Base-by-base conservation (phyloP, 192 early-diverging fungal species). In the Diversispora epigaea region DNA sequence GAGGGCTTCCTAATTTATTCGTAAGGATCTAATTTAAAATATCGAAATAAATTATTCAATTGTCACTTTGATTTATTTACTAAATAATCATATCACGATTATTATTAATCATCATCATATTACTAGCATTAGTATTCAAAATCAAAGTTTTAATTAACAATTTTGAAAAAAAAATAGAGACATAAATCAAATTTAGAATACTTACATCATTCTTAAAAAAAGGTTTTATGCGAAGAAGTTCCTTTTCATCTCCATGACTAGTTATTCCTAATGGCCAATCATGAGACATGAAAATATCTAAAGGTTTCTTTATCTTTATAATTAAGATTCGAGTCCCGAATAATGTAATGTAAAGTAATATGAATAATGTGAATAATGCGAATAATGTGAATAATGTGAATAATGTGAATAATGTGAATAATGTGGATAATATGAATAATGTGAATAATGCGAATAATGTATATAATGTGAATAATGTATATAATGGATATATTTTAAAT, bases 201-300 rank as follows among this genome's bases (percentile, higher is more conserved):
- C 68, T 76, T 76, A 94, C 91, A 83, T 98, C 96, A 3, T 76
- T 76, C 49, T 62, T 77, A 64, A 98, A 92, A 79, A 86, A 93
- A n/a, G 79, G 84, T 76, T 98, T 98, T 4, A 44, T 78, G 4
- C 79, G 71, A 22, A 97, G 72, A 52, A 99, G 81, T 39, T 70
- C 32, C 5, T 76, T 50, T 0, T 84, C 78, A 80, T 98, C 80
- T 3, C 98, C 98, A 78, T 90, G 90, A 25, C 84, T 80, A 56
- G 92, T 92, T 43, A 98, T 94, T 9, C 89, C 89, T 56, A 87
- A 84, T 1, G 98, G 98, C 98, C 98, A 99, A 75, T 99, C 98
- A 77, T 99, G 98, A 6, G 94, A 94, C 0, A 98, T 72, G 64
- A 99, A 93, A 19, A 98, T 85, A 66, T 99, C 96, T 50, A 99